A percentile compares a stretch with the other conserved stretches of the same genome.
These are phyloP conservation scores for Populus hybrid DNA, from an alignment of 441 rosid genomes.

Conservation along the genomic window DNA sequence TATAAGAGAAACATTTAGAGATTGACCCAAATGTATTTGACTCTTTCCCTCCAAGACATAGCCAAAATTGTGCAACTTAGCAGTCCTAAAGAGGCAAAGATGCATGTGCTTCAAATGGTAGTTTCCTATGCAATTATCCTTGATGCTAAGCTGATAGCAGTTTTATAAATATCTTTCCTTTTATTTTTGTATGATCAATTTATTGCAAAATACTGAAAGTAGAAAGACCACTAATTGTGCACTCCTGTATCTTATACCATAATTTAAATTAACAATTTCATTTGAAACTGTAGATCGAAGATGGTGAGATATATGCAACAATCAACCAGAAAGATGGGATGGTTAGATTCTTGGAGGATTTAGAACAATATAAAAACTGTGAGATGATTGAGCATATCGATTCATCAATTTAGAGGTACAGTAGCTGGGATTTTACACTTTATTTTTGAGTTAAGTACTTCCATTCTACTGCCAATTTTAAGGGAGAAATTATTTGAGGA, in stretches of 20 bases:
- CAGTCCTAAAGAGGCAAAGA: constrained; percentile 88
- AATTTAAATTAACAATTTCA: constrained; percentile 1
- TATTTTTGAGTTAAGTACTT: not conserved
- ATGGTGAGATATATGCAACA: constrained; percentile 95
- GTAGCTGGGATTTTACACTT: not conserved
- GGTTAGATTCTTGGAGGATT: constrained; percentile 97
- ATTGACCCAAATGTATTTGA: constrained; percentile 88
- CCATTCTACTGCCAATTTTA: not conserved
- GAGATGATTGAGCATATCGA: constrained; percentile 84
- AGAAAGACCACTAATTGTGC: not conserved
- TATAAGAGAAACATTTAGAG: constrained; percentile 55
- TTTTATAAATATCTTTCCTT: no score
- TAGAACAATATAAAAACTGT: constrained; percentile 88
- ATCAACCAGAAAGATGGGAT: constrained; percentile 98
- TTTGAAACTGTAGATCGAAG: constrained; percentile 56
- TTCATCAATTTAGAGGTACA: constrained; percentile 87
- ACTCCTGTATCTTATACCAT: not conserved
- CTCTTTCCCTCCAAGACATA: constrained; percentile 93
- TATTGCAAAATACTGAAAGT: not conserved
- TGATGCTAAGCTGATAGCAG: not conserved
- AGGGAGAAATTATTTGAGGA: not conserved
- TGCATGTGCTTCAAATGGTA: constrained; percentile 99
- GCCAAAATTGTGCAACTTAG: constrained; percentile 76
- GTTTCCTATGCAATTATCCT: not conserved
- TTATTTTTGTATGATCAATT: not conserved